Conservation (phyloP, 306 rosid genomes). For the Acacia melanoxylon region DNA sequence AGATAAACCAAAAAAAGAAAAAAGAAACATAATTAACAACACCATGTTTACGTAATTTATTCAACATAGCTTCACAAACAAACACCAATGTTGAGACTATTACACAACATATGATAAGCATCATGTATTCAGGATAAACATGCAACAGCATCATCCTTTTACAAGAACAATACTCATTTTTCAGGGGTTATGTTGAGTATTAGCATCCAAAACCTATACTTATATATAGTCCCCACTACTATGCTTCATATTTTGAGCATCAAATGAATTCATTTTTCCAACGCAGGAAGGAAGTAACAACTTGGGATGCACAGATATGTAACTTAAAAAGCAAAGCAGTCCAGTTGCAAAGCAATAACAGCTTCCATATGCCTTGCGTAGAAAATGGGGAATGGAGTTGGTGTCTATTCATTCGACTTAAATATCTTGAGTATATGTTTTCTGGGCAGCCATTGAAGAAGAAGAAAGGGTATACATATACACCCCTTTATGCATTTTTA, state of each 20-base stretch:
- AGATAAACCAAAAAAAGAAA: neutral
- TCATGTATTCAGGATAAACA: constrained; percentile 43
- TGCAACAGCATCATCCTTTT: constrained; percentile 43
- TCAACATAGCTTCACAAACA: constrained; percentile 46
- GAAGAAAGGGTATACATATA: constrained; percentile 36
- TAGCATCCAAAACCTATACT: constrained; percentile 37
- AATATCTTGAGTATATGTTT: constrained; percentile 48
- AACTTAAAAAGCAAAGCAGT: constrained; percentile 33
- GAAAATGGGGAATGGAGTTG: constrained; percentile 31
- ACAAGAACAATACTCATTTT: constrained; percentile 57
- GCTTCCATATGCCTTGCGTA: constrained; percentile 53
- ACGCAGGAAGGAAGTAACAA: constrained; percentile 42
- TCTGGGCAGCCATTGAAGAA: constrained; percentile 41
- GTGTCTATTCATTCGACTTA: constrained; percentile 40
- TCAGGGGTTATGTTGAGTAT: constrained; percentile 39
- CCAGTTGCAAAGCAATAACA: constrained; percentile 35
- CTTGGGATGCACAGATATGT: constrained; percentile 45
- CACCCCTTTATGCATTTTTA: constrained; percentile 49
- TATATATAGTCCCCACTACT: constrained; percentile 48
- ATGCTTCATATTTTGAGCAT: constrained; percentile 41
- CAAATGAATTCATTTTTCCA: constrained; percentile 52
- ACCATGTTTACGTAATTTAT: constrained; percentile 39
- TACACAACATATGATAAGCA: constrained; percentile 54
- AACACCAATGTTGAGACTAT: constrained; percentile 46
- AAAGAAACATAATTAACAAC: neutral